These are phyloP conservation scores for Populus alba DNA, from an alignment of 345 rosid species.

Conservation along the genomic window DNA sequence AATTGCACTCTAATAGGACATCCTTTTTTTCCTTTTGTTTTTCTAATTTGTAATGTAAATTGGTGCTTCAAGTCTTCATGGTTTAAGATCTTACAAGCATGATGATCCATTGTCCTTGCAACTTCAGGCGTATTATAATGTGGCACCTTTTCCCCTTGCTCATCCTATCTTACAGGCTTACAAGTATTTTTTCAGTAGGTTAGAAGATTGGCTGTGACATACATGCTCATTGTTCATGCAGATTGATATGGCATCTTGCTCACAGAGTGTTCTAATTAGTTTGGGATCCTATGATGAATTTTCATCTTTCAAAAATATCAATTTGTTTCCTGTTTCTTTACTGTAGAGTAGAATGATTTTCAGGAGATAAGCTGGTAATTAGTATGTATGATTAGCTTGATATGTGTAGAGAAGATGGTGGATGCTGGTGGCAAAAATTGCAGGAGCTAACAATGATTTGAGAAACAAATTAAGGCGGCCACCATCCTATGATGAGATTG, in stretches of 20 bases:
- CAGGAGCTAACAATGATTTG: slow-evolving; percentile 41
- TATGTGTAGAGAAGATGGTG: slow-evolving; percentile 52
- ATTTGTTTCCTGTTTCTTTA: neutral
- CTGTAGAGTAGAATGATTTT: neutral
- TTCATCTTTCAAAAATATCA: neutral
- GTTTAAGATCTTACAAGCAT: too few relatives aligned
- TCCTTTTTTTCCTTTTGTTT: too few relatives aligned
- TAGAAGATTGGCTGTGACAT: too few relatives aligned
- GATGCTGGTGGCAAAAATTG: slow-evolving; percentile 42
- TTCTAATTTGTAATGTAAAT: neutral
- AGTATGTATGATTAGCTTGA: slow-evolving; percentile 51
- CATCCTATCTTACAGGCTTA: too few relatives aligned
- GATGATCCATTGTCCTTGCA: neutral
- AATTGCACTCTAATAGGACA: too few relatives aligned
- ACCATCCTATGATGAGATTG: slow-evolving; percentile 49
- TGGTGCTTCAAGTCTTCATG: neutral
- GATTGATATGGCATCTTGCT: neutral
- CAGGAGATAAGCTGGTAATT: slow-evolving; percentile 40
- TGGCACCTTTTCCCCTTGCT: neutral
- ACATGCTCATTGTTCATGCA: too few relatives aligned
- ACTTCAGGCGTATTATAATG: neutral
- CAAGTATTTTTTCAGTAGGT: too few relatives aligned
- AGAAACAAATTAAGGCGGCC: slow-evolving; percentile 30
- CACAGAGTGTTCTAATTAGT: neutral
- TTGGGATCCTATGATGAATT: neutral